Conservation (phyloP, 768 basidiomycete genomes). For the Boletus tylopilopsis region DNA sequence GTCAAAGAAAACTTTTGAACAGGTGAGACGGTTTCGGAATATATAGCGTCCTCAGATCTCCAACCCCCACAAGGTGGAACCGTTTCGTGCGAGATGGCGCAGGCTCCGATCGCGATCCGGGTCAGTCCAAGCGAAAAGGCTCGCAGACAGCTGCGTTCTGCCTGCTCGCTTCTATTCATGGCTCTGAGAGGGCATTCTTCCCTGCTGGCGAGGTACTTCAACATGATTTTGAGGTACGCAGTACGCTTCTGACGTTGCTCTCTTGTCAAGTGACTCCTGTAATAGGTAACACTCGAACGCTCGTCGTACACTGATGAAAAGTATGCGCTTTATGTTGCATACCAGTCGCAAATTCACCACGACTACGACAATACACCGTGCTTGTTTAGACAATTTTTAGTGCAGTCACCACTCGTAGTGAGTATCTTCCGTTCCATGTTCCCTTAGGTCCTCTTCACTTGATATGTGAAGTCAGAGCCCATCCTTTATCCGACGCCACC, state of each 20-base stretch:
- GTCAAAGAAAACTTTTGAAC: slow-evolving; percentile 71
- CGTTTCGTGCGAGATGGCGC: slow-evolving; percentile 54
- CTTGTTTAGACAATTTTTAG: slow-evolving; percentile 72
- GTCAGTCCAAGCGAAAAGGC: slow-evolving; percentile 9
- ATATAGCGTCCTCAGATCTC: neutral
- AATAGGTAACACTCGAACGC: slow-evolving; percentile 78
- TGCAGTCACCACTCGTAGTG: slow-evolving; percentile 72
- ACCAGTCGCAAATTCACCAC: slow-evolving; percentile 76
- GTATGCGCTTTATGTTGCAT: slow-evolving; percentile 68
- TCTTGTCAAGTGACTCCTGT: neutral
- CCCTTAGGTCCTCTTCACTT: neutral
- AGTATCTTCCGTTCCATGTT: slow-evolving; percentile 18
- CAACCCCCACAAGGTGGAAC: slow-evolving; percentile 56
- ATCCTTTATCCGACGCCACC: slow-evolving; percentile 54
- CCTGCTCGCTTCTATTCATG: slow-evolving; percentile 50
- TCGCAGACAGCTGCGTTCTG: slow-evolving; percentile 31
- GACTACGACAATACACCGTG: slow-evolving; percentile 50
- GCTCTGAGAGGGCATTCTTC: slow-evolving; percentile 43
- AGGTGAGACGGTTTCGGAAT: slow-evolving; percentile 39
- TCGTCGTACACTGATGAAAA: slow-evolving; percentile 79
- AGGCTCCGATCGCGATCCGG: slow-evolving; percentile 19
- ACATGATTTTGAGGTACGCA: slow-evolving; percentile 61
- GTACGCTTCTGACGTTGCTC: neutral
- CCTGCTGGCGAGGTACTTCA: slow-evolving; percentile 26
- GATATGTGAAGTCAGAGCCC: slow-evolving; percentile 42